Percentiles rank a stretch among this genome's conserved stretches.
Conservation (phyloP, 2,329 filamentous ascomycete genomes). For the Claviceps pazoutovae region DNA sequence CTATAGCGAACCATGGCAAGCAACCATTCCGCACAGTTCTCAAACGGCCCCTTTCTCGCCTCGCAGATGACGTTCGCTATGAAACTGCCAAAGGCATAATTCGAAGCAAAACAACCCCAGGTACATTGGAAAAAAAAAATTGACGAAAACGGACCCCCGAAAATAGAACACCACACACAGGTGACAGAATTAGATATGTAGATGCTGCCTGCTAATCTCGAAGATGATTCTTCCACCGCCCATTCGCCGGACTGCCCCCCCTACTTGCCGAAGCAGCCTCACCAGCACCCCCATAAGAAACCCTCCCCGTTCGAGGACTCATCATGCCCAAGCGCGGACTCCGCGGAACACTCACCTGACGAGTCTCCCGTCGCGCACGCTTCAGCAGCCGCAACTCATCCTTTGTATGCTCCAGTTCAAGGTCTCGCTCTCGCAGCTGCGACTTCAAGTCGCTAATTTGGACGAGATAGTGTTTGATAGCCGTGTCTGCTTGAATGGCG, state of each 20-base stretch:
- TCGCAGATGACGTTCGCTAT: too few relatives aligned
- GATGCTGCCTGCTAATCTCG: constrained; percentile 18
- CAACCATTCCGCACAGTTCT: too few relatives aligned
- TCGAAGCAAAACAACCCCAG: too few relatives aligned
- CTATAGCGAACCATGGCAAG: too few relatives aligned
- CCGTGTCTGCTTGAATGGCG: constrained; percentile 26
- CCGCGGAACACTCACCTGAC: constrained; percentile 41
- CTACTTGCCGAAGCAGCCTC: constrained; percentile 27
- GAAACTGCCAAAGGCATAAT: too few relatives aligned
- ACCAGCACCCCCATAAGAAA: constrained; percentile 5
- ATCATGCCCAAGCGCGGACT: constrained; percentile 41
- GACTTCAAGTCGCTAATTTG: constrained; percentile 28
- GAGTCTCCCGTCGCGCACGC: constrained; percentile 39
- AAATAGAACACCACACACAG: too few relatives aligned
- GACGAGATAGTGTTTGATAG: constrained; percentile 20
- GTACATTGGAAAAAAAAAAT: neutral
- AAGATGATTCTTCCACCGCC: constrained; percentile 22
- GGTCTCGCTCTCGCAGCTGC: constrained; percentile 35
- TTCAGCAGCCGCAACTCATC: constrained; percentile 35
- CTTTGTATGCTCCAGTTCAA: constrained; percentile 31
- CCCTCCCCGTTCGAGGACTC: constrained; percentile 30
- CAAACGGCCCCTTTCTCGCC: too few relatives aligned
- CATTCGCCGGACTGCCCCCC: constrained; percentile 36
- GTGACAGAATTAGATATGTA: neutral
- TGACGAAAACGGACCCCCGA: too few relatives aligned